Evolutionary conservation across 257 asterid genomes (phyloP), one percentile per base, ranked within the genome.

Genomic region (Solanum sejunctum): DNA sequence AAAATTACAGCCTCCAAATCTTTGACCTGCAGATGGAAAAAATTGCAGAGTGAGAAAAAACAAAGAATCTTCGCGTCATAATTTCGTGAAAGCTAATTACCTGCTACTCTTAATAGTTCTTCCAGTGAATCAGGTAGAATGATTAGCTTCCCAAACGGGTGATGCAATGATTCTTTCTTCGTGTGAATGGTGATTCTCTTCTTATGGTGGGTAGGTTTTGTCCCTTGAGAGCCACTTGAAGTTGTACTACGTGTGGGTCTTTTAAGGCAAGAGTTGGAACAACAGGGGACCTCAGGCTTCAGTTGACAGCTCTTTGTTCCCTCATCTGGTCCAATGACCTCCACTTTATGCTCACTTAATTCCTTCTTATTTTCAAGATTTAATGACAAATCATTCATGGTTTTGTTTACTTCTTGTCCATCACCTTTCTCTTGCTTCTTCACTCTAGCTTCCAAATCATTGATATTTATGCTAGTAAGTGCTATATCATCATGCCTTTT

Each of bases 141-240:
- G 39, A 95, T 92, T 70, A 95, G 91, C 91, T 66, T 90, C 83
- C 86, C 87, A 18, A 47, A 56, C 84, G 84, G 89, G 84, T 89
- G 69, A 85, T 83, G 77, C 20, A 89, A 69, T 81, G 83, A 41
- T 23, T 86, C 66, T 15, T 81, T 66, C 23, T 88, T 87, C 79
- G 84, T 83, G 88, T 96, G 95, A 85, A 96, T 91, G 86, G 97
- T 93, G 83, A 94, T 96, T 90, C 98, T 93, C 89, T 88, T 94
- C 87, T 85, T 89, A 70, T 70, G 55, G 79, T 70, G 54, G 83
- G 88, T 5, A 89, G 85, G 70, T 63, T 84, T 86, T 75, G 72
- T 61, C 84, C 61, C 87, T 85, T 90, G 17, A 26, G 39, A 47
- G 43, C 85, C 78, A 66, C 80, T 71, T 47, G 80, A 83, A 83